Evolutionary conservation across 192 early-diverging fungal species (phyloP).

Genomic region (Chytriomyces confervae): DNA sequence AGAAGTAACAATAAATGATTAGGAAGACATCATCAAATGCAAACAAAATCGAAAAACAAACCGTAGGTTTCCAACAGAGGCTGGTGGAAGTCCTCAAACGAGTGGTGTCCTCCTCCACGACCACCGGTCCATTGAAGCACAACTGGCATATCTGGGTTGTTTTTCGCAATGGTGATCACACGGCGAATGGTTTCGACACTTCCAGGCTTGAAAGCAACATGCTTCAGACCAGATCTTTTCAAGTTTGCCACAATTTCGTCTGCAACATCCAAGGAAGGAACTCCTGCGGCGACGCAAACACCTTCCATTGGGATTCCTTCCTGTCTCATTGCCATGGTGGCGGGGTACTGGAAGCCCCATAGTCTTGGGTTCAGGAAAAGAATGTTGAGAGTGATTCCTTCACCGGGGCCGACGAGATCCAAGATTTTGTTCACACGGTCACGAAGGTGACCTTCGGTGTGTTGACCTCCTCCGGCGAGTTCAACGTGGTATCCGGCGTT

Average conservation of each 20-base stretch:
- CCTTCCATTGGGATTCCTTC: constrained; percentile 90
- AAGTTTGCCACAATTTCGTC: constrained; percentile 78
- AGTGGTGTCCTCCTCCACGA: constrained; percentile 94
- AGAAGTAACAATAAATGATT: background rate
- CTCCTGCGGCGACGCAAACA: constrained; percentile 89
- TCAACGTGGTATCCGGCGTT: constrained; percentile 92
- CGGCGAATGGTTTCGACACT: constrained; percentile 79
- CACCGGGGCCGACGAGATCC: constrained; percentile 71
- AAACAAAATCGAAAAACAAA: constrained; percentile 6
- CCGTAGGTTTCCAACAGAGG: constrained; percentile 86
- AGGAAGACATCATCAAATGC: background rate
- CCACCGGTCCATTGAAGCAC: constrained; percentile 97
- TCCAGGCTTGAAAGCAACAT: constrained; percentile 87
- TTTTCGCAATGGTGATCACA: constrained; percentile 82
- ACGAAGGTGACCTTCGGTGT: constrained; percentile 73
- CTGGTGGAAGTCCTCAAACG: constrained; percentile 93
- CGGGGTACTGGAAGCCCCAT: constrained; percentile 92
- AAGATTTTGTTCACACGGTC: constrained; percentile 77
- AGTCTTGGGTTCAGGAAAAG: constrained; percentile 88
- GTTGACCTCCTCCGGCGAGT: constrained; percentile 89
- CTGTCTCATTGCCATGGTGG: constrained; percentile 74
- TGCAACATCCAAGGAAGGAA: constrained; percentile 86
- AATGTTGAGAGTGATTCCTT: constrained; percentile 90
- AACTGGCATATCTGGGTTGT: constrained; percentile 81
- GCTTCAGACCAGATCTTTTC: constrained; percentile 74